Evolutionary conservation across 805 yeast genomes (phyloP), one percentile per base, ranked within the genome.

Genomic region (Trichomonascus vanleenenianus): DNA sequence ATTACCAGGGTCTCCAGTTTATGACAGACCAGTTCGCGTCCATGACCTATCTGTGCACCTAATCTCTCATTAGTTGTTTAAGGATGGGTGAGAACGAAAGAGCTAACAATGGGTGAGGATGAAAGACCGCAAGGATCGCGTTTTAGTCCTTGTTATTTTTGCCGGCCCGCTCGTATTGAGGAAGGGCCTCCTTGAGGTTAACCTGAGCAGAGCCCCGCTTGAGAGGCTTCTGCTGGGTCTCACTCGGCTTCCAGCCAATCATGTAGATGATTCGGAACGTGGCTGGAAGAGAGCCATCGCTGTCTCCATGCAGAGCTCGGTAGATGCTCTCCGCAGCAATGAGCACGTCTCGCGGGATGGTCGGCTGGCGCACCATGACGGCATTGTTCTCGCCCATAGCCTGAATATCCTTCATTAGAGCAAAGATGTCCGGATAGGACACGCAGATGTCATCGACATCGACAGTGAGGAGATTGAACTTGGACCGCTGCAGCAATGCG

Each of bases 161-260:
- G 4, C 27, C 27, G 27, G 19, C 38, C 18, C 35, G 20, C 36
- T 41, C 48, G 31, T 36, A 54, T 42, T 34, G 38, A 3, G 38
- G 38, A 3, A 79, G 62, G 9, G 78, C 78, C 48, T 85, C 89
- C 59, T 82, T 81, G 57, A 85, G 65, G 50, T 70, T 79, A 35
- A 85, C 72, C 56, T 79, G 77, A 1, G 81, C 93, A 16, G 83
- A 57, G 1, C 95, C 95, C 51, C 94, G 69, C 42, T 73, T 73
- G 48, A 84, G 71, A 1, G 95, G 91, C 58, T 80, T 68, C 2
- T 89, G 87, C 59, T 84, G 86, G 42, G 64, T 59, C 5, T 76
- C 75, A 45, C 85, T 74, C 52, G 81, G 79, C 60, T 84, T 86
- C 95, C 95, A 86, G 2, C 95, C 95, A 58, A 86, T 83, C 87